Evolutionary conservation across 2,329 filamentous ascomycete genomes (phyloP).

Genomic region (Rachicladosporium sp.): DNA sequence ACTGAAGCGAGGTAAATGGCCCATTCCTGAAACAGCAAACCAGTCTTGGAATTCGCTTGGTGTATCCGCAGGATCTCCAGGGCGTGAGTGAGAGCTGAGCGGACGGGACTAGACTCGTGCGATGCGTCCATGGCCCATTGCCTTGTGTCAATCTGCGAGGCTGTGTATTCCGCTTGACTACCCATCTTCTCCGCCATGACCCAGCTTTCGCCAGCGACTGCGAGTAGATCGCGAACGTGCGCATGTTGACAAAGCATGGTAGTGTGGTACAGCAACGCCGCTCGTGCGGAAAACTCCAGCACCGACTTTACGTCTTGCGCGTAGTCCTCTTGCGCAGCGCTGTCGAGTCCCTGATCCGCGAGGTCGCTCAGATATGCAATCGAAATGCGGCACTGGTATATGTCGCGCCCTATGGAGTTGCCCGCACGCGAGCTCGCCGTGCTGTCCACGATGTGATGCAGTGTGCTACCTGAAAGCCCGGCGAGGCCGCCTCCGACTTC

Average conservation of each 20-base stretch:
- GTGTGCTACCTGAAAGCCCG: background rate
- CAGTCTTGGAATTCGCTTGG: constrained; percentile 7
- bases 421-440: background rate
- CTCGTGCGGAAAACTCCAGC: constrained; percentile 6
- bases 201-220: constrained; percentile 34
- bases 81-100: constrained; percentile 13
- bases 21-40: constrained; percentile 19
- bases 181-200: constrained; percentile 32
- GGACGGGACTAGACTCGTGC: constrained; percentile 3
- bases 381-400: background rate
- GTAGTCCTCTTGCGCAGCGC: constrained; percentile 1
- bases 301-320: constrained; percentile 5
- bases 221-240: constrained; percentile 30
- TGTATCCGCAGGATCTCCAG: constrained; percentile 15
- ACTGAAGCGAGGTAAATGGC: constrained; percentile 17
- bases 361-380: background rate
- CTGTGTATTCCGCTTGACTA: constrained; percentile 19
- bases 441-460: background rate
- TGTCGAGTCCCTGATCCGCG: constrained; percentile 1
- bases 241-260: constrained; percentile 26
- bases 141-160: constrained; percentile 21
- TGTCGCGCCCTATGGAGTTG: background rate
- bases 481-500: background rate
- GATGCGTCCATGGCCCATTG: constrained; percentile 21
- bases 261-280: constrained; percentile 19